A percentile compares a stretch with the other conserved stretches of the same genome.
phyloP scores from a whole-genome alignment of 2,329 filamentous ascomycete genomes.

The Zarea fungicola region DNA sequence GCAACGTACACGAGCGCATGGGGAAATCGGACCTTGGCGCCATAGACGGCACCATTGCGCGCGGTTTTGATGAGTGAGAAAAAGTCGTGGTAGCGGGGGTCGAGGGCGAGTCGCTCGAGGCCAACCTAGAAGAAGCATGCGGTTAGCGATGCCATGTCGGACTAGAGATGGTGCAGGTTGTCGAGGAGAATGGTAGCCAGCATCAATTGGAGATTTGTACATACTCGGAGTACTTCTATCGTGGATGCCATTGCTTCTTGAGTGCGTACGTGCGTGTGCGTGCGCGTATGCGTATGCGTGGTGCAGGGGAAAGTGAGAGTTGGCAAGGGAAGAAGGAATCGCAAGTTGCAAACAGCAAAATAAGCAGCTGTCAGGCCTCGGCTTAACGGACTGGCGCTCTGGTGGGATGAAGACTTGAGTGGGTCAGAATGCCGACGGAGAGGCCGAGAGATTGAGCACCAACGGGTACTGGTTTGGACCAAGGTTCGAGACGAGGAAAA shows the following conservation, averaged over 20 bases:
- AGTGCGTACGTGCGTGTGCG: not conserved
- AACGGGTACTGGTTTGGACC: too few relatives aligned
- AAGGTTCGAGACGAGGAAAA: too few relatives aligned
- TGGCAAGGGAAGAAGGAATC: not conserved
- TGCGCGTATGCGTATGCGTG: not conserved
- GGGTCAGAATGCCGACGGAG: not conserved
- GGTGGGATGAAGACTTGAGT: not conserved
- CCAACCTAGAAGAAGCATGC: slow-evolving; percentile 46
- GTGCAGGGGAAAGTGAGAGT: not conserved
- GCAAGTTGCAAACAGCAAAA: not conserved
- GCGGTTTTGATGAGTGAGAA: slow-evolving; percentile 86
- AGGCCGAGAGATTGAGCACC: not conserved
- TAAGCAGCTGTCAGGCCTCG: not conserved
- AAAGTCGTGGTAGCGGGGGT: slow-evolving; percentile 79
- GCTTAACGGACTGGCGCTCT: not conserved
- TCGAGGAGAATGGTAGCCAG: too few relatives aligned
- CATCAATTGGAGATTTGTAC: too few relatives aligned
- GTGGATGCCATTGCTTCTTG: slow-evolving; percentile 22
- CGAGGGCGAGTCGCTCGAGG: slow-evolving; percentile 70
- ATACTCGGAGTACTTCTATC: slow-evolving; percentile 27
- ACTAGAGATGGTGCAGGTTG: too few relatives aligned
- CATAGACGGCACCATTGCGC: slow-evolving; percentile 95
- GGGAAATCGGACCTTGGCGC: slow-evolving; percentile 94
- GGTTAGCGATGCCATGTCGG: too few relatives aligned
- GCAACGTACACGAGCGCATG: slow-evolving; percentile 74